phyloP scores from a whole-genome alignment of 2,329 filamentous ascomycete species.

The Madurella fahalii region DNA sequence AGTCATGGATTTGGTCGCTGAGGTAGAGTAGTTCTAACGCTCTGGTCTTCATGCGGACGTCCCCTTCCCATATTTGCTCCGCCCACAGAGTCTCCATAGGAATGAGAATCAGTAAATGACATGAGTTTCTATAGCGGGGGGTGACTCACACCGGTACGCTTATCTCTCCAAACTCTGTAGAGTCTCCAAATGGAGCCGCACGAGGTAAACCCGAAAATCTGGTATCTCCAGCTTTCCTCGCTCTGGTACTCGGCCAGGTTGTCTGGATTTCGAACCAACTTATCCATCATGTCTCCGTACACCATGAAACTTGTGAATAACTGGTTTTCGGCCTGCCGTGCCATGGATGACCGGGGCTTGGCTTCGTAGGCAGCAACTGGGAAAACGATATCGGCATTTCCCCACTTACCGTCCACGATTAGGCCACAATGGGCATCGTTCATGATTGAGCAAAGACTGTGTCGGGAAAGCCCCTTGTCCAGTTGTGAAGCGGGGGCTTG shows the following conservation, averaged over 20 bases:
- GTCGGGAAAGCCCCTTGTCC: neutral
- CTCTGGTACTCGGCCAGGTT: conserved; percentile 6
- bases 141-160: neutral
- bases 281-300: conserved; percentile 4
- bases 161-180: neutral
- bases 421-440: neutral
- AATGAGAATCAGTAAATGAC: too few relatives aligned
- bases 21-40: conserved; percentile 4
- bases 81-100: neutral
- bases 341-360: neutral
- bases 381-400: conserved; percentile 1
- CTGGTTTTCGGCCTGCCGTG: neutral
- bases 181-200: conserved; percentile 1
- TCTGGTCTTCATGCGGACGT: neutral
- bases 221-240: neutral
- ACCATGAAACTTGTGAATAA: neutral
- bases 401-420: neutral
- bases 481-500: neutral
- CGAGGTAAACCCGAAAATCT: conserved; percentile 5
- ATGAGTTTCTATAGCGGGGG: too few relatives aligned
- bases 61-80: conserved; percentile 1
- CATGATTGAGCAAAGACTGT: neutral
- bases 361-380: conserved; percentile 4
- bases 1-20: conserved; percentile 5
- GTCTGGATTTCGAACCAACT: conserved; percentile 1